These are phyloP conservation scores for Lolium perenne DNA, from an alignment of 176 grass and related monocot species.

Conservation along the genomic window DNA sequence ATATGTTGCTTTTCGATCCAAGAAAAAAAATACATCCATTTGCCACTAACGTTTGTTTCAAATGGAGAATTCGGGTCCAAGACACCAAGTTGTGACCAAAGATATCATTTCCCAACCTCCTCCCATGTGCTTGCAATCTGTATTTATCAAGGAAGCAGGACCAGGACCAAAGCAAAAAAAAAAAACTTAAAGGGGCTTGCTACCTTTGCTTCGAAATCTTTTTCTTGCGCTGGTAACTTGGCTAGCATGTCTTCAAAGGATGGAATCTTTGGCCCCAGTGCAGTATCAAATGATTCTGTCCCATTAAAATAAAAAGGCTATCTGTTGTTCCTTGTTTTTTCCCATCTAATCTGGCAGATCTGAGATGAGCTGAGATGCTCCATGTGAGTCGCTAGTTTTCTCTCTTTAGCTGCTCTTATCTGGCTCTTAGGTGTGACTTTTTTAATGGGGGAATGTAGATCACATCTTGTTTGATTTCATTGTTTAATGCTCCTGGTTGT, in stretches of 20 bases:
- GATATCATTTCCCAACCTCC: constrained; percentile 35
- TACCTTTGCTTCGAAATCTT: constrained; percentile 57
- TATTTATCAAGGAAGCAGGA: constrained; percentile 26
- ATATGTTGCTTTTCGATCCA: constrained; percentile 36
- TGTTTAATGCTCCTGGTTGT: constrained; percentile 45
- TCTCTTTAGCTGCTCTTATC: constrained; percentile 32
- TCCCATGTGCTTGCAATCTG: constrained; percentile 48
- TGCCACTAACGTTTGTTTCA: neutral
- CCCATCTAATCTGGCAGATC: constrained; percentile 55
- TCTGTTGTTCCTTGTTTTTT: constrained; percentile 53
- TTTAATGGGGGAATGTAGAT: constrained; percentile 58
- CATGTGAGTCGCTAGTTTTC: constrained; percentile 49
- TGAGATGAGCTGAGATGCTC: constrained; percentile 53
- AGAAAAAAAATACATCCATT: neutral
- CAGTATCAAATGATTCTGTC: constrained; percentile 53
- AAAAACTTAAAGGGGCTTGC: constrained; percentile 36
- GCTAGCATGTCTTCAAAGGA: constrained; percentile 43
- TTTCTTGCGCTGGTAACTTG: constrained; percentile 45
- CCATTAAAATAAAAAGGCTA: constrained; percentile 32
- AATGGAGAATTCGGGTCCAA: constrained; percentile 12
- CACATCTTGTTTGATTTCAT: constrained; percentile 51
- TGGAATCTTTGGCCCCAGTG: constrained; percentile 48
- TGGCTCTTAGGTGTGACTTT: constrained; percentile 39
- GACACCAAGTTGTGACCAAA: neutral
- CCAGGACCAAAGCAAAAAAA: constrained; percentile 10